Evolutionary conservation across 2,329 filamentous ascomycete species (phyloP), one percentile per base, ranked within the genome.

Genomic region (Fusarium fujikuroi): DNA sequence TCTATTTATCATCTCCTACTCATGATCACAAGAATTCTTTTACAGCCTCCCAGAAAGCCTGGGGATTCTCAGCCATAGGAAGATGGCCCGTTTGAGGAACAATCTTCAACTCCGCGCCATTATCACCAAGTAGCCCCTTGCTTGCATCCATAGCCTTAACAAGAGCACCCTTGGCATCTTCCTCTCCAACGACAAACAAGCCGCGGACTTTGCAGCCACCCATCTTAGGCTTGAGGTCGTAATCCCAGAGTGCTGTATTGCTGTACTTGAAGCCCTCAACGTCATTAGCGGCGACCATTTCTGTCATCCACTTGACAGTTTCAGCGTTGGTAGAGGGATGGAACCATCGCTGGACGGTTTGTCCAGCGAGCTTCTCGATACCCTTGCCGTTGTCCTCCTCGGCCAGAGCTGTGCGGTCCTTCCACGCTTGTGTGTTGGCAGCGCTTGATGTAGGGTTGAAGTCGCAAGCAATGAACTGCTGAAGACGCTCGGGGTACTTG

Each of bases 81-180:
- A 97, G 82, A 84, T 97, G 94, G 0, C 94, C 94, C 0, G 93
- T 90, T 14, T 87, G 84, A 0, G 92, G 88, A 15, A 97, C 88
- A 64, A 92, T 81, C 79, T 87, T 89, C 73, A 95, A 86, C 66
- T 89, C 86, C 0, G 87, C 87, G 0, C 87, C 89, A 0, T 81
- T 79, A 15, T 84, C 80, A 0, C 92, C 91, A 46, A 94, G 80
- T 23, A 84, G 79, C 0, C 82, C 85, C 61, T 87, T 89, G 87
- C 95, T 94, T 19, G 90, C 90, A 60, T 92, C 90, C 93, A 97
- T 97, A 8, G 92, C 92, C 83, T 91, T 91, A 0, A 93, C 93
- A 60, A 97, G 79, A 2, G 92, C 92, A 3, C 88, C 88, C 74
- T 87, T 88, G 0, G 91, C 94, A 78, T 97, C 94, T 0, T 87